Base-by-base conservation (phyloP, 208 protist genomes). In the Leishmania guyanensis region DNA sequence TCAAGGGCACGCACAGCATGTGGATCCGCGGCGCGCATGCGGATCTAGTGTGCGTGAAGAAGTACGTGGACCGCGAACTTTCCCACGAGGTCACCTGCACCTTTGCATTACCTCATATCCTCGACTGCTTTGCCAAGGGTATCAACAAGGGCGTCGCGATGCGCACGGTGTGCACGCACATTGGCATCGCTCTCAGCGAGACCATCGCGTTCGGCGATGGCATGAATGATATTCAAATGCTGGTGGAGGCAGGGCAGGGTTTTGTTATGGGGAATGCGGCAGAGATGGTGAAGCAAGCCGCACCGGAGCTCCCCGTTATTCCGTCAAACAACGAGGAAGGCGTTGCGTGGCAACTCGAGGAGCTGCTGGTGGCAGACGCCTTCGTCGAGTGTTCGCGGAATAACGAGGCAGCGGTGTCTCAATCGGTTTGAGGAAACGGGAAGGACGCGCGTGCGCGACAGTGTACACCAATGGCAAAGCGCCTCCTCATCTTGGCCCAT, bases 161-260 rank as follows among this genome's bases (percentile, higher is more conserved):
- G 84, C 29, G 29, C 16, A 73, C 86, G 33, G 88, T 93, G 66
- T 87, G 85, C 16, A 20, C 84, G 29, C 56, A 72, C n/a, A 75
- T 95, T 29, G 78, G 81, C 29, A 77, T 96, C 14, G 17, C 53
- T 9, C 43, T 75, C 0, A 66, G 73, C 0, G 83, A 93, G n/a
- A 81, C 82, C 3, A 80, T 89, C n/a, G 91, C 93, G 6, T 94
- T 96, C 82, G 93, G 93, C 20, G 90, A 93, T 70, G 90, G 89
- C 43, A 93, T 93, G 90, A 96, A 94, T 78, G 92, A 95, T 62
- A 17, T 84, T 3, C 60, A 81, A 14, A 93, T 95, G 92, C 85
- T 95, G 60, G 48, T 62, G 5, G 74, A 65, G 0, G 92, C 85
- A 0, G 92, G 92, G 0, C 79, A 89, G 36, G 85, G 84, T 0